Evolutionary conservation across 2,329 filamentous ascomycete genomes (phyloP).

Genomic region (Chaetomium globosum): DNA sequence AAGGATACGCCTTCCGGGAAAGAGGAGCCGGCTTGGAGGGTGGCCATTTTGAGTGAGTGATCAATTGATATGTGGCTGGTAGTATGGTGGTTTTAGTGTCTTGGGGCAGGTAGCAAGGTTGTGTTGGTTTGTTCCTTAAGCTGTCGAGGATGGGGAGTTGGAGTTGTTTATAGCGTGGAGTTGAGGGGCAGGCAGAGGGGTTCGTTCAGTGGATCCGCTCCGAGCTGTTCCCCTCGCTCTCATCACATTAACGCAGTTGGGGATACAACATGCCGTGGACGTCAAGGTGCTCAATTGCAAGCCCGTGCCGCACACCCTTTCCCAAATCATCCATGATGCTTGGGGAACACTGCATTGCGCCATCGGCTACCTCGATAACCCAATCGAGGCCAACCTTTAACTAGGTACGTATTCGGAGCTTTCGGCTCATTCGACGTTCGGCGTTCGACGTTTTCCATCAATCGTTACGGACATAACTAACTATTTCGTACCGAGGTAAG

Average conservation of each 20-base stretch:
- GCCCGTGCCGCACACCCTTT: too few relatives aligned
- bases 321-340: not conserved
- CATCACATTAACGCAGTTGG: not conserved
- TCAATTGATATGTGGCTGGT: not conserved
- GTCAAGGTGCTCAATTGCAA: not conserved
- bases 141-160: not conserved
- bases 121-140: not conserved
- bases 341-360: constrained; percentile 19
- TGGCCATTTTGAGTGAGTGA: constrained; percentile 51
- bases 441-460: not conserved
- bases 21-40: constrained; percentile 75
- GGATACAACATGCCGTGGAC: not conserved
- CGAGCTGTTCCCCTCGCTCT: not conserved
- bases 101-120: not conserved
- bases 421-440: not conserved
- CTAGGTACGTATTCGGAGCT: too few relatives aligned
- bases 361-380: constrained; percentile 21
- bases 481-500: too few relatives aligned
- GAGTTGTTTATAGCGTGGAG: constrained; percentile 15
- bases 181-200: constrained; percentile 15
- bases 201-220: constrained; percentile 10
- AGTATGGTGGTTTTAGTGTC: not conserved
- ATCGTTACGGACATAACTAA: not conserved
- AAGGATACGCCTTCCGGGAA: constrained; percentile 83
- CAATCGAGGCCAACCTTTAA: not conserved